Base-by-base conservation (phyloP, 192 early-diverging fungal species). In the Kickxella alabastrina region DNA sequence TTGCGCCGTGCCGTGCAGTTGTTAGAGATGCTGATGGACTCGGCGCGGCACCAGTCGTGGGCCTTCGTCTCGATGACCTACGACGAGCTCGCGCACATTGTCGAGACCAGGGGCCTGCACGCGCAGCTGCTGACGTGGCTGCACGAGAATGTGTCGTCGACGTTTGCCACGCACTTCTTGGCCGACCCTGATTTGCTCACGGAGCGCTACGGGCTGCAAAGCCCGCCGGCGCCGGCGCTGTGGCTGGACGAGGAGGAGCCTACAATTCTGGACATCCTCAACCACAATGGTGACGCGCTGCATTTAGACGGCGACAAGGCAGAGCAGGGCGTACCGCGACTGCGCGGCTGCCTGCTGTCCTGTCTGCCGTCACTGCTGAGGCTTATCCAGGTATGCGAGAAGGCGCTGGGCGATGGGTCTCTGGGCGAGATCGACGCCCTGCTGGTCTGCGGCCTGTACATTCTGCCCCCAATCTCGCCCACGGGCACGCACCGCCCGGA, bases 361-460 rank as follows among this genome's bases (percentile, higher is more conserved):
- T 80, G 81, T 13, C 67, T 87, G 9, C 86, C 84, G 34, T 80
- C 88, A 2, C 48, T 85, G 21, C 74, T 91, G 40, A 84, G 85
- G 39, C 62, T 91, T 22, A 52, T 87, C 21, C 88, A 91, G 57
- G 82, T 79, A 0, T 87, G 86, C 48, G 83, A 86, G 32, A 86
- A 86, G 40, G 67, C 74, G 0, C 57, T 77, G 7, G 73, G 68
- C 43, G 55, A 68, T 1, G 79, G 79, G 24, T 70, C 67, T 12
- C 59, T 88, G 10, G 71, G 73, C 15, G 80, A 81, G 3, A 80
- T 91, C 32, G 87, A 86, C 56, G 87, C 83, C 1, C 59, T 88
- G 3, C 71, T 91, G 2, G 85, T 82, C 3, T 83, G 84, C 44
- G 86, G 88, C 6, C 54, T 89, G 8, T 54, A 57, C 19, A 15